These are phyloP conservation scores for Talaromyces pinophilus DNA, from an alignment of 2,329 filamentous ascomycete species.

Conservation along the genomic window DNA sequence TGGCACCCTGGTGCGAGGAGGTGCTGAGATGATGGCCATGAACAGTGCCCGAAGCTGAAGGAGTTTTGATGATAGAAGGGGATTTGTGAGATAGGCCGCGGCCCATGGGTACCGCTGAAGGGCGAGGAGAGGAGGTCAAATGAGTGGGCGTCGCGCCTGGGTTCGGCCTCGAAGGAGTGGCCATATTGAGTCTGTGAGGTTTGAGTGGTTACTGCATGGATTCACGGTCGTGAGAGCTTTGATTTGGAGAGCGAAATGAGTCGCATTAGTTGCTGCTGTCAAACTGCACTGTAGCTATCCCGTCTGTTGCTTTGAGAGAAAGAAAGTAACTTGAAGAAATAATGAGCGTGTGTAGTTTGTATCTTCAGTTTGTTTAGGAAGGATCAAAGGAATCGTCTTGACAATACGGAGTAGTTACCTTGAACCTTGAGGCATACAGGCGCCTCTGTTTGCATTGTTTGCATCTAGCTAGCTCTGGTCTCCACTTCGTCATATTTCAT, in stretches of 20 bases:
- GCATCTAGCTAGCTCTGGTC: slow-evolving; percentile 15
- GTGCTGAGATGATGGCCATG: slow-evolving; percentile 39
- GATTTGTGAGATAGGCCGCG: slow-evolving; percentile 48
- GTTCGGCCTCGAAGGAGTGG: slow-evolving; percentile 47
- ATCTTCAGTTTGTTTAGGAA: background rate
- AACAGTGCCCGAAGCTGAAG: slow-evolving; percentile 41
- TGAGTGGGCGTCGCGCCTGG: slow-evolving; percentile 47
- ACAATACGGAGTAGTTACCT: background rate
- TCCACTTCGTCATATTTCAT: slow-evolving; percentile 7
- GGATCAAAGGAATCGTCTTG: background rate
- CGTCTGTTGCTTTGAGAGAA: background rate
- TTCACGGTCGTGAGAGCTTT: background rate
- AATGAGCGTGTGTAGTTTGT: background rate
- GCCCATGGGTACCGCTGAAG: slow-evolving; percentile 43
- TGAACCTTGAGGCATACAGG: background rate
- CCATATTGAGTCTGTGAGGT: slow-evolving; percentile 34
- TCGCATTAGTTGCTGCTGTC: background rate
- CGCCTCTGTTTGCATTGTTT: slow-evolving; percentile 20
- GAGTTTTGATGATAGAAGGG: slow-evolving; percentile 45
- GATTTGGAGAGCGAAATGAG: background rate
- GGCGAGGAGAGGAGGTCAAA: slow-evolving; percentile 48
- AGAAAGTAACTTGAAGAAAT: background rate
- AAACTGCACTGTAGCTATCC: background rate
- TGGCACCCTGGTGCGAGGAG: slow-evolving; percentile 47
- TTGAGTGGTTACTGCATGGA: slow-evolving; percentile 3